Conservation (phyloP, 148 eudicot genomes). For the Simmondsia chinensis region DNA sequence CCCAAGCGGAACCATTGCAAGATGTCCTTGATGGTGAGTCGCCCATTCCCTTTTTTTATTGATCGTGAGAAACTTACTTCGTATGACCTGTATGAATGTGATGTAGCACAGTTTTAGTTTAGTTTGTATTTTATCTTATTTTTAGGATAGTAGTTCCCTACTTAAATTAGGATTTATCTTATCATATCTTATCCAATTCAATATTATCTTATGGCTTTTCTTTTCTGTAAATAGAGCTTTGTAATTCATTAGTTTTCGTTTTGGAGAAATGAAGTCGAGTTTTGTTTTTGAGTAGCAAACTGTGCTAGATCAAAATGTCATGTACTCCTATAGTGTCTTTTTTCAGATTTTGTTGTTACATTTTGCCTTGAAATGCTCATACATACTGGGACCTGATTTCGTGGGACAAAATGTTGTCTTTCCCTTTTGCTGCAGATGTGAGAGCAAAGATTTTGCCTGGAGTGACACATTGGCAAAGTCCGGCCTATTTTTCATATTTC, state of each 20-base stretch:
- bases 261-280: too few species aligned
- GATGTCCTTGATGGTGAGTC: constrained; percentile 70
- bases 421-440: constrained; percentile 58
- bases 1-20: constrained; percentile 56
- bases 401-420: neutral
- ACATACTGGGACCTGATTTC: neutral
- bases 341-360: too few species aligned
- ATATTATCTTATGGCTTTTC: too few species aligned
- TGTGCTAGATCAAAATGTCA: too few species aligned
- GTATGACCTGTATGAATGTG: neutral
- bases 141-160: too few species aligned
- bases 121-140: neutral
- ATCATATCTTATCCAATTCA: too few species aligned
- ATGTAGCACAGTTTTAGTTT: neutral
- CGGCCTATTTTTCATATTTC: constrained; percentile 74
- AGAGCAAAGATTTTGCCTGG: constrained; percentile 72
- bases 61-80: neutral
- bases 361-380: too few species aligned
- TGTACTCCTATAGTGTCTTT: too few species aligned
- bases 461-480: constrained; percentile 99
- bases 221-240: too few species aligned
- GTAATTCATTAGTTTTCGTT: too few species aligned
- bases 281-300: too few species aligned
- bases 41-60: constrained; percentile 1
- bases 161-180: too few species aligned